These are phyloP conservation scores for Malassezia cuniculi DNA, from an alignment of 1,284 basidiomycete species.

Conservation along the genomic window DNA sequence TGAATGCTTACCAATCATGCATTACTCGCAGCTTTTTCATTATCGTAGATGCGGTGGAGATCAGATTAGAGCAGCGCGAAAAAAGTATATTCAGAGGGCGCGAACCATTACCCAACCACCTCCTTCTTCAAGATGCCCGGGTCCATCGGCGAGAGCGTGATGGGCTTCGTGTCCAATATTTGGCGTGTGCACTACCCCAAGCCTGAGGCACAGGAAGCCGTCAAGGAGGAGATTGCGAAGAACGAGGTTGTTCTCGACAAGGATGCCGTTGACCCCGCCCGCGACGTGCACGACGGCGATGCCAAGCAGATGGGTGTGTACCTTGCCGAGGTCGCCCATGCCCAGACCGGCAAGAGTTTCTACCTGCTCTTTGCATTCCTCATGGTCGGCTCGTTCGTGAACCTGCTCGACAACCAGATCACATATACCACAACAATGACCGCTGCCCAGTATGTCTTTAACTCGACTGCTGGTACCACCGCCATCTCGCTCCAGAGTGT, in stretches of 20 bases:
- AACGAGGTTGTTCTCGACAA: not conserved
- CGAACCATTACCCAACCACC: no score
- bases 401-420: slow-evolving; percentile 8
- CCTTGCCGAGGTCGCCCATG: slow-evolving; percentile 12
- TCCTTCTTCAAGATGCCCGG: no score
- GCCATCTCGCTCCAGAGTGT: slow-evolving; percentile 30
- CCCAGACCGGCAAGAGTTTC: slow-evolving; percentile 3
- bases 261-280: not conserved
- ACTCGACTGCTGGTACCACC: slow-evolving; percentile 5
- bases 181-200: slow-evolving; percentile 11
- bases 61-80: no score
- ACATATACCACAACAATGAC: not conserved
- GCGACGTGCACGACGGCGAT: slow-evolving; percentile 2
- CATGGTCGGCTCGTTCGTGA: slow-evolving; percentile 5
- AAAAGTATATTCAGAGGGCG: no score
- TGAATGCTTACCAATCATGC: no score
- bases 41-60: no score
- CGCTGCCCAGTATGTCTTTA: no score
- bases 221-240: slow-evolving; percentile 1
- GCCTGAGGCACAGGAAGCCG: not conserved
- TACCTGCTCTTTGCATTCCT: slow-evolving; percentile 5
- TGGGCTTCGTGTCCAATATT: slow-evolving; percentile 5
- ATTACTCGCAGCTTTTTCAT: no score
- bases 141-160: no score
- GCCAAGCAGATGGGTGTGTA: slow-evolving; percentile 13